A percentile compares a stretch with the other conserved stretches of the same genome.
Evolutionary conservation across 495 filamentous ascomycete genomes (phyloP).

Genomic region (Neurospora sp.): DNA sequence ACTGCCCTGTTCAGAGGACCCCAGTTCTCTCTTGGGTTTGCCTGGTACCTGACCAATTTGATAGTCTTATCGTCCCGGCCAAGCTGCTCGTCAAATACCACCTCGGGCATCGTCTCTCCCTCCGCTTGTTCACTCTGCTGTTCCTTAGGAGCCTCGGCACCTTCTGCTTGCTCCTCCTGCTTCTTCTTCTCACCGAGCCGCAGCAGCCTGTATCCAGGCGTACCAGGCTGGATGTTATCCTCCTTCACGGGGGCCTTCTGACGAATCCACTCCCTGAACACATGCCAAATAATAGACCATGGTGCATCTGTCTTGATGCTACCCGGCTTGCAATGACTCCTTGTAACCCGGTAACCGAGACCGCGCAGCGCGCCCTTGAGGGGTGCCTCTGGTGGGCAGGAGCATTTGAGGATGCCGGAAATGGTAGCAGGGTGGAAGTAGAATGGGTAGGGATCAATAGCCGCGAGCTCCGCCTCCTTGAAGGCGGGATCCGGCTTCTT

Average conservation of each 20-base stretch:
- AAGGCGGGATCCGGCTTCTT: slow-evolving; percentile 21
- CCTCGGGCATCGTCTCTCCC: slow-evolving; percentile 35
- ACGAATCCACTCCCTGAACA: slow-evolving; percentile 84
- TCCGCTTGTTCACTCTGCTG: slow-evolving; percentile 9
- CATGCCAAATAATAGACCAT: slow-evolving; percentile 81
- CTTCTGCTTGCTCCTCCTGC: slow-evolving; percentile 8
- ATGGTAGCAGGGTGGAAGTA: slow-evolving; percentile 69
- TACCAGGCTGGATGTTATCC: slow-evolving; percentile 53
- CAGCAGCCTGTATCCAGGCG: slow-evolving; percentile 56
- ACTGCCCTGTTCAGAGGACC: slow-evolving; percentile 78
- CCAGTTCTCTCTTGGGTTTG: slow-evolving; percentile 86
- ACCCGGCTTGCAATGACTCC: slow-evolving; percentile 81
- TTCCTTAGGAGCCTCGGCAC: slow-evolving; percentile 14
- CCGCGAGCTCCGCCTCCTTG: slow-evolving; percentile 42
- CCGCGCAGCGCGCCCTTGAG: slow-evolving; percentile 71
- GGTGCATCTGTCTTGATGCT: slow-evolving; percentile 85
- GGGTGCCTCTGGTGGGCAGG: slow-evolving; percentile 58
- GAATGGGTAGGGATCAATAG: slow-evolving; percentile 66
- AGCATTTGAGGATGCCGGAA: slow-evolving; percentile 62
- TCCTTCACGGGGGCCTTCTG: slow-evolving; percentile 68
- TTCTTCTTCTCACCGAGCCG: slow-evolving; percentile 21
- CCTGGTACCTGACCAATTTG: slow-evolving; percentile 71
- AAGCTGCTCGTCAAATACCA: slow-evolving; percentile 75
- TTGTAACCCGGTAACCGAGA: slow-evolving; percentile 69
- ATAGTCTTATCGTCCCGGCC: slow-evolving; percentile 55